phyloP scores from a whole-genome alignment of 768 basidiomycete genomes.

The Hygrophoropsis aurantiaca region DNA sequence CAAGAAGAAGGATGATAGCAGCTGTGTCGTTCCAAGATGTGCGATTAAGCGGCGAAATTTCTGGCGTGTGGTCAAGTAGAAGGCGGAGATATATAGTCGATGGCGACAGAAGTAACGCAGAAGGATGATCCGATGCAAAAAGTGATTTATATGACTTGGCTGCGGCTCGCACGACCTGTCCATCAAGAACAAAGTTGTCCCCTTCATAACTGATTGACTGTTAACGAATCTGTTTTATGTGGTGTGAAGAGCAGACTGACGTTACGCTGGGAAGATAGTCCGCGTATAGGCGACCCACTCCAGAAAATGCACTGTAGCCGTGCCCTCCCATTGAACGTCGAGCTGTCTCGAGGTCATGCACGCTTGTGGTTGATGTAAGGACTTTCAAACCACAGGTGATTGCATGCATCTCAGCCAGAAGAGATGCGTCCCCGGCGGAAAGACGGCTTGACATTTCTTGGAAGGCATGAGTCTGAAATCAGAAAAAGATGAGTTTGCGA shows the following conservation, averaged over 20 bases:
- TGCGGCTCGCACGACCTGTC: slow-evolving; percentile 72
- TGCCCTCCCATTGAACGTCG: slow-evolving; percentile 77
- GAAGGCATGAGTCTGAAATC: slow-evolving; percentile 48
- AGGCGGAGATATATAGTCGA: slow-evolving; percentile 51
- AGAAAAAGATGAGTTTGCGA: not conserved
- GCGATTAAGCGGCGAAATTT: slow-evolving; percentile 17
- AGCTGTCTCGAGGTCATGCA: slow-evolving; percentile 62
- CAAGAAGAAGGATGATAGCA: slow-evolving; percentile 49
- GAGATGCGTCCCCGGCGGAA: slow-evolving; percentile 53
- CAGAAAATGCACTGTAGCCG: slow-evolving; percentile 69
- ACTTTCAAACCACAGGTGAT: slow-evolving; percentile 70
- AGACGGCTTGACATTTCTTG: slow-evolving; percentile 48
- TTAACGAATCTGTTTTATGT: too few species aligned
- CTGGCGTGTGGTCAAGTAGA: slow-evolving; percentile 28
- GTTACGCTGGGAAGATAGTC: slow-evolving; percentile 66
- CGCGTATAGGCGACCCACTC: slow-evolving; percentile 63
- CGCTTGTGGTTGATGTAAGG: slow-evolving; percentile 49
- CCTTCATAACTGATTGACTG: slow-evolving; percentile 63
- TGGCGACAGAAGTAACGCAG: slow-evolving; percentile 12
- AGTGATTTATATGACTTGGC: slow-evolving; percentile 51
- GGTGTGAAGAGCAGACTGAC: slow-evolving; percentile 36
- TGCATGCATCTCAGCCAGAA: slow-evolving; percentile 73
- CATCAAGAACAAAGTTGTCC: slow-evolving; percentile 76
- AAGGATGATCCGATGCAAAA: slow-evolving; percentile 36
- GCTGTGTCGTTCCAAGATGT: slow-evolving; percentile 38